Evolutionary conservation across 169 alveolate genomes (phyloP).

Genomic region (Plasmodium fragile): DNA sequence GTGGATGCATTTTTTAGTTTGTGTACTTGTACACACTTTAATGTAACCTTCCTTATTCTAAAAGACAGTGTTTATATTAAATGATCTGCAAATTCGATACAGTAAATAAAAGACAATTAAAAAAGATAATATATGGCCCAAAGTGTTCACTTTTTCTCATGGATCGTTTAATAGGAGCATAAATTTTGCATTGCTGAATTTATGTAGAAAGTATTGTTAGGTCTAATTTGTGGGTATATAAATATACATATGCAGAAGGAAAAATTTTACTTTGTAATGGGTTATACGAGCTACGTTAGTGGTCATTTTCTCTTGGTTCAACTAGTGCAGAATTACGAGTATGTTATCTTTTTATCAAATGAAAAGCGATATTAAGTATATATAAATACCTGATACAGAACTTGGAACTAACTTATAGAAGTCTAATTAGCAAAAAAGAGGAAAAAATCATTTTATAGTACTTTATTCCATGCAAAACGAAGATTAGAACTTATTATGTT

Average conservation of each 20-base stretch:
- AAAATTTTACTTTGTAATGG: background rate
- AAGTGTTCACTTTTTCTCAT: background rate
- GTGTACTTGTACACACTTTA: background rate
- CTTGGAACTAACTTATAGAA: background rate
- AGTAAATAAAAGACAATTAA: background rate
- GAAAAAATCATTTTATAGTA: background rate
- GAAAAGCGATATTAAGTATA: background rate
- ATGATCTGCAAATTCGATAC: background rate
- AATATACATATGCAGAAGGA: background rate
- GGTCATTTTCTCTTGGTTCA: background rate
- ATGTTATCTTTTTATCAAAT: background rate
- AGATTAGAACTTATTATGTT: background rate
- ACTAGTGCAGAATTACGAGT: background rate
- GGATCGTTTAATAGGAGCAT: background rate
- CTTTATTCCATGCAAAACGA: background rate
- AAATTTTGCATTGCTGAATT: background rate
- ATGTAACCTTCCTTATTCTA: background rate
- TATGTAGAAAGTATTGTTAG: background rate
- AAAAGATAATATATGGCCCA: background rate
- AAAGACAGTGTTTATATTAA: background rate
- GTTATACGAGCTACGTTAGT: background rate
- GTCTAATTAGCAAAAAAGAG: background rate
- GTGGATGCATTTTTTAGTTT: background rate
- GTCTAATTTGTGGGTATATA: background rate
- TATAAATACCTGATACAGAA: background rate